A percentile compares a stretch with the other conserved stretches of the same genome.
Conservation (phyloP, 2,329 filamentous ascomycete genomes). For the Talaromyces funiculosus region DNA sequence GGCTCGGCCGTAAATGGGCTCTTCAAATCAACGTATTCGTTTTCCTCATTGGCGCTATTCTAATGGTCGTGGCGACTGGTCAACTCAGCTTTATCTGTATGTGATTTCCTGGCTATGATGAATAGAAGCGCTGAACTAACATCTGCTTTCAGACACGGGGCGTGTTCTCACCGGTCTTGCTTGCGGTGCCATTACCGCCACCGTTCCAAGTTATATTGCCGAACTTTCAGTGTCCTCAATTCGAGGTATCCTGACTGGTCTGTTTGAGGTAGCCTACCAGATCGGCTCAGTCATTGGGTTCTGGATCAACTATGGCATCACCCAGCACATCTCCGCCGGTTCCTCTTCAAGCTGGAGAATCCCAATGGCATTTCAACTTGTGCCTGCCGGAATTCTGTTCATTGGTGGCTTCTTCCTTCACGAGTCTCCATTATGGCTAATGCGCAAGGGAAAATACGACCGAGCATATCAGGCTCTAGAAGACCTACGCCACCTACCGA, state of each 20-base stretch:
- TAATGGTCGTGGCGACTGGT: constrained; percentile 63
- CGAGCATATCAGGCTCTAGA: constrained; percentile 54
- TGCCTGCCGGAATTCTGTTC: constrained; percentile 42
- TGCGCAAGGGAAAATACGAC: constrained; percentile 61
- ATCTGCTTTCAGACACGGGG: constrained; percentile 38
- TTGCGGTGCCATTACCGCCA: constrained; percentile 52
- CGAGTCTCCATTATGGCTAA: constrained; percentile 65
- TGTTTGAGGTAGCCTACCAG: constrained; percentile 54
- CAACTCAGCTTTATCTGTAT: neutral
- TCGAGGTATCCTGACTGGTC: constrained; percentile 54
- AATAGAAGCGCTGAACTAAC: neutral
- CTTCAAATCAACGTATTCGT: constrained; percentile 57
- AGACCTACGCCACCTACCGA: constrained; percentile 39
- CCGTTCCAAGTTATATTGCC: constrained; percentile 57
- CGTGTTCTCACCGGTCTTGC: constrained; percentile 54
- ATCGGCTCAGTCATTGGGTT: constrained; percentile 48
- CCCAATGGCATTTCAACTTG: constrained; percentile 38
- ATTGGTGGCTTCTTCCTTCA: constrained; percentile 57
- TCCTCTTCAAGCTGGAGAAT: constrained; percentile 29
- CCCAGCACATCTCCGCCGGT: neutral
- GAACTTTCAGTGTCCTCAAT: constrained; percentile 55
- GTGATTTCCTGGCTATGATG: neutral
- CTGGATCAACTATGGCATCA: constrained; percentile 41
- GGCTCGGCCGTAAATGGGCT: constrained; percentile 56
- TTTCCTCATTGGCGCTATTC: constrained; percentile 64